Percentiles rank a stretch among this genome's conserved stretches.
Evolutionary conservation across 495 filamentous ascomycete genomes (phyloP).

Genomic region (Polyplosphaeria fusca): DNA sequence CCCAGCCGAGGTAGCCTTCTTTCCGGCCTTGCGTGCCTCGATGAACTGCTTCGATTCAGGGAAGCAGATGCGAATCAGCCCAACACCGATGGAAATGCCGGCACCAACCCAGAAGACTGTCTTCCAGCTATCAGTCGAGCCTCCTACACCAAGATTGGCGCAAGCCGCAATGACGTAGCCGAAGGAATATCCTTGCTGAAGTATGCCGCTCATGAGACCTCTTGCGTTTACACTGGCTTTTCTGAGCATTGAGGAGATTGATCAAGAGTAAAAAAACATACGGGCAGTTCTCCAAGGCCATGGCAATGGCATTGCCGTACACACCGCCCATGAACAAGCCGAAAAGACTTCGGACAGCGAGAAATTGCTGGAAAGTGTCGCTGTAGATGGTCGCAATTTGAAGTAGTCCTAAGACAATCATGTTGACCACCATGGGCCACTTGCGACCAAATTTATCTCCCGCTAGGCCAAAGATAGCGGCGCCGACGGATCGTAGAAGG

Average conservation of each 20-base stretch:
- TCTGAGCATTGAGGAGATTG: not conserved
- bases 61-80: slow-evolving; percentile 61
- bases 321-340: slow-evolving; percentile 83
- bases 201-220: slow-evolving; percentile 72
- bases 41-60: slow-evolving; percentile 70
- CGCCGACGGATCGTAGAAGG: slow-evolving; percentile 66
- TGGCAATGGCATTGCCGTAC: slow-evolving; percentile 77
- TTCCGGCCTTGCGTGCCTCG: slow-evolving; percentile 56
- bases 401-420: slow-evolving; percentile 60
- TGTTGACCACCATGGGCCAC: slow-evolving; percentile 75
- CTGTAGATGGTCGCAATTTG: slow-evolving; percentile 74
- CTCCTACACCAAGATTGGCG: slow-evolving; percentile 64
- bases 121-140: slow-evolving; percentile 56
- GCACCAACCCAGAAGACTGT: slow-evolving; percentile 63
- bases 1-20: slow-evolving; percentile 45
- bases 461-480: slow-evolving; percentile 66
- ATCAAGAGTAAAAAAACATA: slow-evolving; percentile 29
- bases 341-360: slow-evolving; percentile 67
- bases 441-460: slow-evolving; percentile 75
- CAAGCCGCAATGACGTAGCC: slow-evolving; percentile 73
- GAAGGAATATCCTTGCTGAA: slow-evolving; percentile 74
- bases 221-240: slow-evolving; percentile 49
- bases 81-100: slow-evolving; percentile 61
- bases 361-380: slow-evolving; percentile 62
- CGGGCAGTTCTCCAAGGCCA: slow-evolving; percentile 76